phyloP scores from a whole-genome alignment of 2,329 filamentous ascomycete species.

The Xylariaceae sp. region DNA sequence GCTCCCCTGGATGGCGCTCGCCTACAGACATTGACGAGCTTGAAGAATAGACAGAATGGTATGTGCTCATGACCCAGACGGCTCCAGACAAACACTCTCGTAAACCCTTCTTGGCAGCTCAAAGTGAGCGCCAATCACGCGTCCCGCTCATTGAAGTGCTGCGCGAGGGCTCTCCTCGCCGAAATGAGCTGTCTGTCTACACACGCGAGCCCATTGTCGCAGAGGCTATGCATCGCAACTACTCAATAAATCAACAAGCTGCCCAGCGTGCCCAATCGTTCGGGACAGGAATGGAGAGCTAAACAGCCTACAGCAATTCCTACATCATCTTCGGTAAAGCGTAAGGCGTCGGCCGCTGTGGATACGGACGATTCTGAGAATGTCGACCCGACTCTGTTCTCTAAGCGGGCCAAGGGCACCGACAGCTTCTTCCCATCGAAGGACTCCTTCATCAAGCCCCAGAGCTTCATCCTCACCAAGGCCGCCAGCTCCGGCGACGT shows the following conservation, averaged over 20 bases:
- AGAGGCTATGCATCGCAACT: too few species aligned
- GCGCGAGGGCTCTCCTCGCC: too few species aligned
- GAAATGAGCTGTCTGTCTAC: too few species aligned
- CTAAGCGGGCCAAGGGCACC: conserved; percentile 52
- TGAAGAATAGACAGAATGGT: conserved; percentile 75
- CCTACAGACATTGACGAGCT: conserved; percentile 62
- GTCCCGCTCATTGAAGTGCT: too few species aligned
- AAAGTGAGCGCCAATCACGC: too few species aligned
- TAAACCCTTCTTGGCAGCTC: too few species aligned
- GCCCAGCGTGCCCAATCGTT: too few species aligned
- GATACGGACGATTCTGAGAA: conserved; percentile 53
- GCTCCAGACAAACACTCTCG: too few species aligned
- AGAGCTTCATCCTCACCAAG: conserved; percentile 38
- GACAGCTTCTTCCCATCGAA: conserved; percentile 33
- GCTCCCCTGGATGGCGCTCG: conserved; percentile 63
- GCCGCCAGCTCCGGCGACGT: conserved; percentile 30
- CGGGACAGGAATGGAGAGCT: conserved; percentile 13
- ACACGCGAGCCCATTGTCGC: not conserved
- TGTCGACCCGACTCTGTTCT: conserved; percentile 48
- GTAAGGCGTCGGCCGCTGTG: conserved; percentile 47
- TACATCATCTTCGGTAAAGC: conserved; percentile 38
- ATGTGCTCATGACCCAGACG: too few species aligned
- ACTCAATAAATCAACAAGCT: too few species aligned
- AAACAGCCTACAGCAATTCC: conserved; percentile 32
- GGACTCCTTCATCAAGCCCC: conserved; percentile 39